Evolutionary conservation across 139 green algal genomes (phyloP), one percentile per base, ranked within the genome.

Genomic region (Pleodorina starrii): DNA sequence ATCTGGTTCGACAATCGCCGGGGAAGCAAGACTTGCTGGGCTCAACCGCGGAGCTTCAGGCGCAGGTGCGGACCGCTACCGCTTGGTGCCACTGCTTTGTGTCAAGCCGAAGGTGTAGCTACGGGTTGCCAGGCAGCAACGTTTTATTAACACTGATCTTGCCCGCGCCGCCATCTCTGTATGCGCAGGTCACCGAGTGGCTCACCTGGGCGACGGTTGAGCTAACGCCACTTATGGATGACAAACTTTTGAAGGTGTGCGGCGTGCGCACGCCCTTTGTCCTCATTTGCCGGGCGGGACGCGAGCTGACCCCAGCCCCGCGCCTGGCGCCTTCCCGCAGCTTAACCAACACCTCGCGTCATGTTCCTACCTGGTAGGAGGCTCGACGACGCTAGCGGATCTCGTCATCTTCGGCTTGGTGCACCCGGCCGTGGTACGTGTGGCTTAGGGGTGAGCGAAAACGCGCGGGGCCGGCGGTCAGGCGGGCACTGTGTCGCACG

Each of bases 371-470:
- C 85, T 95, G 3, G 88, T 88, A 10, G 87, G 89, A n/a, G 36
- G 48, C 16, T 27, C 43, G 0, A 60, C 89, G 6, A 95, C 88
- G 5, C 42, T 96, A 16, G 94, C 94, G 29, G 94, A 96, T 63
- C 73, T 96, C 0, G 63, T 93, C 12, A 69, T 94, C 2, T 94
- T 87, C 71, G 92, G 76, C 9, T 36, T 82, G n/a, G 35, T 94
- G 27, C 92, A 96, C 27, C 80, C 90, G 21, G 92, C 91, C 42
- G 87, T 79, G 78, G 93, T 95, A 69, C 5, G 63, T n/a, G n/a
- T n/a, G n/a, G n/a, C n/a, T n/a, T n/a, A n/a, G n/a, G n/a, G n/a
- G n/a, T n/a, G n/a, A n/a, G n/a, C n/a, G n/a, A n/a, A n/a, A n/a
- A n/a, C n/a, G n/a, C n/a, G n/a, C n/a, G n/a, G n/a, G n/a, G n/a